These are phyloP conservation scores for Blastobotrys buckinghamii DNA, from an alignment of 1,139 yeast species.

Conservation along the genomic window DNA sequence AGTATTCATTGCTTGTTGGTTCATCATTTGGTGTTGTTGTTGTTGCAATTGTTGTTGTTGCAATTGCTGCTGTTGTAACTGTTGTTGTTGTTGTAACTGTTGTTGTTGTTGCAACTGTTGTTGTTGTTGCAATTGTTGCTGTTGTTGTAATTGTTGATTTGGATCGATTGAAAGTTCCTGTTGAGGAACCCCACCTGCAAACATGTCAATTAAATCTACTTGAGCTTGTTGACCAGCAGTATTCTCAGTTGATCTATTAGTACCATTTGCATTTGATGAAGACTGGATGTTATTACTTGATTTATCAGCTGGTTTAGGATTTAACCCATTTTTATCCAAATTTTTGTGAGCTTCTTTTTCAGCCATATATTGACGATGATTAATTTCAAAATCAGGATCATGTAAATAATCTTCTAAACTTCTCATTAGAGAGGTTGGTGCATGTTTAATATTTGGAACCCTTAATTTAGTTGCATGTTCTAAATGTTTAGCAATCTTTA, in stretches of 20 bases:
- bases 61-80: no score
- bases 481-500: slow-evolving; percentile 82
- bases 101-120: slow-evolving; percentile 17
- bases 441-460: slow-evolving; percentile 94
- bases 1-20: slow-evolving; percentile 13
- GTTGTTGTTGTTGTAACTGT: slow-evolving; percentile 14
- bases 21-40: slow-evolving; percentile 15
- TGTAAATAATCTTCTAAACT: slow-evolving; percentile 83
- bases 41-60: slow-evolving; percentile 16
- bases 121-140: neutral
- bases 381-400: slow-evolving; percentile 78
- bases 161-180: slow-evolving; percentile 13
- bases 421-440: slow-evolving; percentile 87
- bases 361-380: slow-evolving; percentile 68
- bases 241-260: neutral
- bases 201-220: slow-evolving; percentile 12
- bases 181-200: slow-evolving; percentile 13
- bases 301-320: slow-evolving; percentile 9
- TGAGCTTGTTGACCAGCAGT: slow-evolving; percentile 1
- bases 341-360: slow-evolving; percentile 45
- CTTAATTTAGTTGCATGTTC: slow-evolving; percentile 83
- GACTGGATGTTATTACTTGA: neutral
- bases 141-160: slow-evolving; percentile 7
- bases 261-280: neutral
- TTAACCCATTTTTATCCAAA: slow-evolving; percentile 8